Evolutionary conservation across 805 yeast species (phyloP).

Genomic region (Spathaspora sp.): DNA sequence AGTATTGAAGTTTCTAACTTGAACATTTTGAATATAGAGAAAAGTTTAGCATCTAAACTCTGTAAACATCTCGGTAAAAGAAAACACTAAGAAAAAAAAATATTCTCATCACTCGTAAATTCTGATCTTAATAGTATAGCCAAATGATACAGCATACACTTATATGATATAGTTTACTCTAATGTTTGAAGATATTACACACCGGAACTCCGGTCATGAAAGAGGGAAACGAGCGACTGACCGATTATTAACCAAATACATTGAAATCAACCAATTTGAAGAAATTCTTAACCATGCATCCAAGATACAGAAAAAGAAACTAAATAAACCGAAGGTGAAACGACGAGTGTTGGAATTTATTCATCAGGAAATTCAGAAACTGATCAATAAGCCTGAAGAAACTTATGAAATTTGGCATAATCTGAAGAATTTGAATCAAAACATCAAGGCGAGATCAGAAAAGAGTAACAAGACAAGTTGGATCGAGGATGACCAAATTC

Average conservation of each 20-base stretch:
- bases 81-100: slow-evolving; percentile 3
- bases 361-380: slow-evolving; percentile 20
- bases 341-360: slow-evolving; percentile 17
- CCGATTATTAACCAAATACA: slow-evolving; percentile 13
- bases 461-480: background rate
- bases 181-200: slow-evolving; percentile 9
- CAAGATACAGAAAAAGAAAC: slow-evolving; percentile 4
- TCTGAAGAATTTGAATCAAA: slow-evolving; percentile 1
- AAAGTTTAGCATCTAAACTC: background rate
- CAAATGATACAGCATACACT: slow-evolving; percentile 4
- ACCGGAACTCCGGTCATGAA: slow-evolving; percentile 4
- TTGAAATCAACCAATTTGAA: slow-evolving; percentile 14
- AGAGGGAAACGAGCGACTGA: slow-evolving; percentile 1
- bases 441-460: background rate
- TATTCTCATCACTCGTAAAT: background rate
- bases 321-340: slow-evolving; percentile 9
- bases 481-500: background rate
- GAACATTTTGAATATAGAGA: background rate
- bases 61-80: background rate
- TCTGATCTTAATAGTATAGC: no score
- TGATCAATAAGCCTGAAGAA: slow-evolving; percentile 24
- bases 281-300: slow-evolving; percentile 8
- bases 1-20: background rate
- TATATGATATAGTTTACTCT: background rate
- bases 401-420: slow-evolving; percentile 32